Evolutionary conservation across 148 eudicot species (phyloP).

Genomic region (Rheum nobile): DNA sequence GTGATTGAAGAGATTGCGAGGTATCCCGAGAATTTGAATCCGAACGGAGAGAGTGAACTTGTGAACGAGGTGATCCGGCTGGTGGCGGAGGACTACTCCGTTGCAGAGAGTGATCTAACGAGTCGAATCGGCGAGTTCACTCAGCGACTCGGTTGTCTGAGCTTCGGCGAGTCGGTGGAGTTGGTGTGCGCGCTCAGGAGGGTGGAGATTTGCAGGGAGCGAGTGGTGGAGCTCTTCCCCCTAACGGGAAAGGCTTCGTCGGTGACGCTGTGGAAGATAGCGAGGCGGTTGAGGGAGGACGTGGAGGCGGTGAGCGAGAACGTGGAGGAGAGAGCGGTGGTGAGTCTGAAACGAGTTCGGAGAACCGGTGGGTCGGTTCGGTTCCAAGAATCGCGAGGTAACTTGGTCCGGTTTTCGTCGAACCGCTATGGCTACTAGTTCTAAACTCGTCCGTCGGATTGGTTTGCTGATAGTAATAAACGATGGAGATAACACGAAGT

Average conservation of each 20-base stretch:
- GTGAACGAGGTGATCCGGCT: constrained; percentile 33
- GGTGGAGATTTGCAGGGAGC: constrained; percentile 43
- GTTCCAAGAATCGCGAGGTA: constrained; percentile 31
- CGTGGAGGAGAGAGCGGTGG: constrained; percentile 31
- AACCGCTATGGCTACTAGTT: constrained; percentile 4
- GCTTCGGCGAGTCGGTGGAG: constrained; percentile 72
- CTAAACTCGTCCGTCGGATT: too few relatives aligned
- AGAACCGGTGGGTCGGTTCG: constrained; percentile 52
- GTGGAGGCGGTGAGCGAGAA: constrained; percentile 21
- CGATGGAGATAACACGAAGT: too few relatives aligned
- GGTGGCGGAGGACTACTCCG: constrained; percentile 35
- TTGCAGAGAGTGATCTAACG: constrained; percentile 35
- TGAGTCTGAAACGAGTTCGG: constrained; percentile 28
- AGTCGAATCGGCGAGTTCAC: constrained; percentile 52
- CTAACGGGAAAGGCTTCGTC: constrained; percentile 24
- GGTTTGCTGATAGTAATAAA: too few relatives aligned
- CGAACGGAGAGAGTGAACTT: constrained; percentile 22
- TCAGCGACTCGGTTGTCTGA: constrained; percentile 44
- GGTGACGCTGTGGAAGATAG: constrained; percentile 43
- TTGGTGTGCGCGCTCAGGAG: constrained; percentile 38
- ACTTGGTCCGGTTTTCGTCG: constrained; percentile 49
- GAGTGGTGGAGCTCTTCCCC: constrained; percentile 20
- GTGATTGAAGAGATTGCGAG: constrained; percentile 45
- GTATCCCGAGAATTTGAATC: constrained; percentile 31
- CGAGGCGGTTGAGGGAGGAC: constrained; percentile 33